Evolutionary conservation across 75 land plant genomes (phyloP).

Genomic region (Azolla pinnata): DNA sequence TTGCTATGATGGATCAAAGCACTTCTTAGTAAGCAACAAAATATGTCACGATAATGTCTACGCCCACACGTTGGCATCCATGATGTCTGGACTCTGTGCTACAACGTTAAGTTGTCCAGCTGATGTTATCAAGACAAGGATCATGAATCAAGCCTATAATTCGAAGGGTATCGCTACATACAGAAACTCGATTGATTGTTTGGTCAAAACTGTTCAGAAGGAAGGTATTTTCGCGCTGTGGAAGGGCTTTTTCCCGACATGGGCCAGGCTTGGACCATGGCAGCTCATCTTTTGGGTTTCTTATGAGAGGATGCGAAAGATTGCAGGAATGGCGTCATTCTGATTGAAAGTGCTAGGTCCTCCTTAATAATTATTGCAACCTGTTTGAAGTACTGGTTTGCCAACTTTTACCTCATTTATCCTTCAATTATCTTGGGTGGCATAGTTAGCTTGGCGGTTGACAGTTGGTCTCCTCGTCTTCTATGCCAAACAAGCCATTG

Average conservation of each 20-base stretch:
- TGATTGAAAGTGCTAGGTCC: slow-evolving; percentile 22
- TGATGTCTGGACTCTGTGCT: slow-evolving; percentile 76
- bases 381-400: no score
- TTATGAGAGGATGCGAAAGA: slow-evolving; percentile 55
- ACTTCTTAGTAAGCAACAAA: slow-evolving; percentile 32
- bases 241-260: slow-evolving; percentile 92
- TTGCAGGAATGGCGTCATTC: slow-evolving; percentile 66
- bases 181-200: slow-evolving; percentile 59
- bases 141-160: slow-evolving; percentile 65
- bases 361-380: no score
- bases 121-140: slow-evolving; percentile 88
- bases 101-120: slow-evolving; percentile 88
- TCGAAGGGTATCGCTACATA: slow-evolving; percentile 20
- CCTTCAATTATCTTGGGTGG: no score
- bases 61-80: slow-evolving; percentile 73
- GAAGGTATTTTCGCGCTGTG: slow-evolving; percentile 77
- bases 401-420: no score
- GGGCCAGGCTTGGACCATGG: slow-evolving; percentile 95
- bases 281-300: slow-evolving; percentile 95
- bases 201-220: slow-evolving; percentile 65
- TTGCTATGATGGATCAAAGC: slow-evolving; percentile 85
- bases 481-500: no score
- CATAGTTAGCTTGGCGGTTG: no score
- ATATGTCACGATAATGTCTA: slow-evolving; percentile 52
- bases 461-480: no score